These are phyloP conservation scores for Ophiostoma fasciatum DNA, from an alignment of 2,329 filamentous ascomycete species.

Conservation along the genomic window DNA sequence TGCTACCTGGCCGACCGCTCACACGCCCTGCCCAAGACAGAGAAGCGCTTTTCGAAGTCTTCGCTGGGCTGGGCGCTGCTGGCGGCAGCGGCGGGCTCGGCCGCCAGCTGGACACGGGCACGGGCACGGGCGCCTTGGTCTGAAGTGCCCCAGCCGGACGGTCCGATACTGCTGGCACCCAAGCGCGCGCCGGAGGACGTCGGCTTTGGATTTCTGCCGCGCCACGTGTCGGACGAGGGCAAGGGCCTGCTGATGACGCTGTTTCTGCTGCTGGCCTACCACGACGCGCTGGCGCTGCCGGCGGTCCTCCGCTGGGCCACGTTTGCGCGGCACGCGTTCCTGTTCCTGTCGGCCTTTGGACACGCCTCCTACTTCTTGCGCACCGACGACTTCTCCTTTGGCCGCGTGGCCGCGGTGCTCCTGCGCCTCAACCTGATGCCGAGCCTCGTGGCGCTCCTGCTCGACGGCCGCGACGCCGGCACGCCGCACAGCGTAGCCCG, in stretches of 20 bases:
- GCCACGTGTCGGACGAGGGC: slow-evolving; percentile 47
- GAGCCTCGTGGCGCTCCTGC: slow-evolving; percentile 36
- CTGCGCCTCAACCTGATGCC: slow-evolving; percentile 43
- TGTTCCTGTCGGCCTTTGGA: slow-evolving; percentile 48
- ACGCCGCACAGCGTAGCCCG: slow-evolving; percentile 43
- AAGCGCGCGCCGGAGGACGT: too few relatives aligned
- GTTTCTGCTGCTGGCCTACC: slow-evolving; percentile 36
- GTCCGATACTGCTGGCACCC: too few relatives aligned
- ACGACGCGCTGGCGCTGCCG: slow-evolving; percentile 32
- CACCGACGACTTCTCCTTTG: slow-evolving; percentile 40
- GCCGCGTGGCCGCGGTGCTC: slow-evolving; percentile 35
- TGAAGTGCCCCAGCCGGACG: too few relatives aligned
- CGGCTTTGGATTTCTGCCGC: slow-evolving; percentile 37
- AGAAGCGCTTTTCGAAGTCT: slow-evolving; percentile 20
- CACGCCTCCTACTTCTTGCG: slow-evolving; percentile 44
- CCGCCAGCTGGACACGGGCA: neutral
- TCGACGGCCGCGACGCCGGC: slow-evolving; percentile 20
- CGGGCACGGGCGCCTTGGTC: too few relatives aligned
- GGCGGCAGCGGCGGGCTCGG: neutral
- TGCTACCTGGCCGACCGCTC: slow-evolving; percentile 41
- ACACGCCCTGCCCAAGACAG: slow-evolving; percentile 34
- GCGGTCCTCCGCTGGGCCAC: slow-evolving; percentile 40
- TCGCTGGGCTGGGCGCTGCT: slow-evolving; percentile 18
- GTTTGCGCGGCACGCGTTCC: slow-evolving; percentile 39
- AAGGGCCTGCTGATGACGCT: slow-evolving; percentile 50